A percentile compares a stretch with the other conserved stretches of the same genome.
Conservation (phyloP, 352 stramenopile species). For the Thalassiosira allenii region DNA sequence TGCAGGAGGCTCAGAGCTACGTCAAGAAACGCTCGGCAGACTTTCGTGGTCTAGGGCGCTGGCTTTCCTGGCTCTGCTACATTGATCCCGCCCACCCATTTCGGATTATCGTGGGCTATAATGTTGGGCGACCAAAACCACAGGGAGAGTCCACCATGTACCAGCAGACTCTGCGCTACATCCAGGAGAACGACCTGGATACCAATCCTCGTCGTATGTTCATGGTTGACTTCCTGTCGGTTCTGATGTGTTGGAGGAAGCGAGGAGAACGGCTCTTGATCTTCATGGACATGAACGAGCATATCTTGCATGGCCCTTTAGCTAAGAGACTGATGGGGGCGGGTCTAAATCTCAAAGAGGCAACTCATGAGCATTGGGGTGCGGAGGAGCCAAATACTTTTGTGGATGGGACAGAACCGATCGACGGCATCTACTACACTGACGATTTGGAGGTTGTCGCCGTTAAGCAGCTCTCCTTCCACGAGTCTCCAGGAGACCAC, state of each 20-base stretch:
- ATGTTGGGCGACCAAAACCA: background rate
- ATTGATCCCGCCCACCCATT: background rate
- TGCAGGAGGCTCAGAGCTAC: background rate
- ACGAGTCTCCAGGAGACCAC: slow-evolving; percentile 31
- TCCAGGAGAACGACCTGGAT: background rate
- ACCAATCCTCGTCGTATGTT: background rate
- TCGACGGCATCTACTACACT: slow-evolving; percentile 27
- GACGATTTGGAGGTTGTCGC: slow-evolving; percentile 10
- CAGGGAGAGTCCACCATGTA: background rate
- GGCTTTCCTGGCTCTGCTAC: background rate
- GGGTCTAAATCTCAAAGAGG: too few species aligned
- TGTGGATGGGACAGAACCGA: slow-evolving; percentile 6
- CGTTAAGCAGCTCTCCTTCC: slow-evolving; percentile 22
- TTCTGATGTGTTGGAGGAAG: background rate
- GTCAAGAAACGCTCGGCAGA: background rate
- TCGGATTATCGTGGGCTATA: background rate
- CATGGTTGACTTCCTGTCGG: background rate
- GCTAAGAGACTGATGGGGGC: background rate
- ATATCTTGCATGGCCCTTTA: slow-evolving; percentile 17
- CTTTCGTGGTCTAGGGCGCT: background rate
- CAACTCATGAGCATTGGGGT: slow-evolving; percentile 3
- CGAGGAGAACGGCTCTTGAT: background rate
- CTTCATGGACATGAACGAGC: slow-evolving; percentile 18
- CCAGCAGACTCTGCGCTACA: background rate
- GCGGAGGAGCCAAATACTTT: slow-evolving; percentile 13